Evolutionary conservation across 2,329 filamentous ascomycete species (phyloP).

Genomic region (Rhynchosporium agropyri): DNA sequence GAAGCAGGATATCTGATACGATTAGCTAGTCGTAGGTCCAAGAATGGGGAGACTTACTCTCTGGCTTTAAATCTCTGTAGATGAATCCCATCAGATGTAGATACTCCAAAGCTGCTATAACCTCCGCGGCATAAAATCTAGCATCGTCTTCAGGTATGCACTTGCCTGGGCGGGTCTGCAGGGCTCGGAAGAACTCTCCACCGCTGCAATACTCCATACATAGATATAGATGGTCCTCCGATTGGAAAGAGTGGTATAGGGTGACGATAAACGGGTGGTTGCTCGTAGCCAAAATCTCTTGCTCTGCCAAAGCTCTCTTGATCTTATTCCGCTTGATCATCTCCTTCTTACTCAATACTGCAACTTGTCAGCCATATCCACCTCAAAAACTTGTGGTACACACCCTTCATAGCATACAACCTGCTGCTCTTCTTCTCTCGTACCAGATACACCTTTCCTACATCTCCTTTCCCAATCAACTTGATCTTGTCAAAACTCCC

Average conservation of each 20-base stretch:
- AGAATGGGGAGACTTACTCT: conserved; percentile 66
- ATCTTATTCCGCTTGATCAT: conserved; percentile 99
- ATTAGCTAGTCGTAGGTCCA: conserved; percentile 44
- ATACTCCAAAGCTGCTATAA: conserved; percentile 94
- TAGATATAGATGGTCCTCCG: conserved; percentile 96
- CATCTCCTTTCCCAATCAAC: conserved; percentile 96
- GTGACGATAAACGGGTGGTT: conserved; percentile 99
- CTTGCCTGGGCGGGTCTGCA: conserved; percentile 95
- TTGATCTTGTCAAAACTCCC: conserved; percentile 99
- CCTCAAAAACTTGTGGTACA: conserved; percentile 37
- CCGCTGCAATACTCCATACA: conserved; percentile 99
- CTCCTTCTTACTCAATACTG: conserved; percentile 98
- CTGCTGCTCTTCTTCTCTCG: conserved; percentile 96
- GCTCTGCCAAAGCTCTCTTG: conserved; percentile 94
- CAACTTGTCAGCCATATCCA: conserved; percentile 35
- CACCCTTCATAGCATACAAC: conserved; percentile 98
- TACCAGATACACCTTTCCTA: conserved; percentile 97
- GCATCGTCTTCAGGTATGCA: conserved; percentile 97
- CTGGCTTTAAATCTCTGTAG: conserved; percentile 95
- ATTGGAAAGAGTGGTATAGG: conserved; percentile 98
- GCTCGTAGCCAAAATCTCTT: conserved; percentile 96
- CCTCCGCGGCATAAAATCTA: conserved; percentile 95
- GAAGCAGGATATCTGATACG: conserved; percentile 81
- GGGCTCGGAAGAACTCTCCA: conserved; percentile 94
- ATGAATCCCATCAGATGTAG: conserved; percentile 99